phyloP scores from a whole-genome alignment of 2,329 filamentous ascomycete genomes.

The Beauveria sp. region DNA sequence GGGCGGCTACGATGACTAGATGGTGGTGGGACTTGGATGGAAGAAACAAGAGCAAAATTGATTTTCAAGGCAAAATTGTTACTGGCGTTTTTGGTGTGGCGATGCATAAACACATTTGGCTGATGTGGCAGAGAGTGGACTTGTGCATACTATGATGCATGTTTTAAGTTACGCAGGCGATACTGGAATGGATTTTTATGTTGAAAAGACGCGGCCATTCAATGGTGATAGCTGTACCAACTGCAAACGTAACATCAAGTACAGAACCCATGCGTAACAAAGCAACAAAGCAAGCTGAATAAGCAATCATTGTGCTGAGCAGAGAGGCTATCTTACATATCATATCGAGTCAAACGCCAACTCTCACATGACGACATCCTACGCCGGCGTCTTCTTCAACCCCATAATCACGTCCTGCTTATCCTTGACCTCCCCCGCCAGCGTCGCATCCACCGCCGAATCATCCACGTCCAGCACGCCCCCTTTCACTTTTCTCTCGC shows the following conservation, averaged over 20 bases:
- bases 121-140: not conserved
- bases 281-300: not conserved
- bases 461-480: constrained; percentile 37
- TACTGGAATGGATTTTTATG: not conserved
- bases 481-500: constrained; percentile 20
- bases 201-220: not conserved
- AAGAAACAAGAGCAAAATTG: not conserved
- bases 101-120: not conserved
- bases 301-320: not conserved
- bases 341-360: too few species aligned
- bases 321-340: not conserved
- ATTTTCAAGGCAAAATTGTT: not conserved
- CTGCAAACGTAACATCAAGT: not conserved
- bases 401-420: constrained; percentile 30
- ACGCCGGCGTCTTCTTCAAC: constrained; percentile 6
- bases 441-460: constrained; percentile 37
- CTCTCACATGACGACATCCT: not conserved
- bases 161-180: not conserved
- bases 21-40: not conserved
- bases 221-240: not conserved
- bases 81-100: not conserved
- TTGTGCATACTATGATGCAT: not conserved
- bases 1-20: constrained; percentile 23
- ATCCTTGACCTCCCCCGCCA: constrained; percentile 26
- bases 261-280: not conserved